Conservation (phyloP, 2,329 filamentous ascomycete species). For the Pseudogymnoascus sp. region DNA sequence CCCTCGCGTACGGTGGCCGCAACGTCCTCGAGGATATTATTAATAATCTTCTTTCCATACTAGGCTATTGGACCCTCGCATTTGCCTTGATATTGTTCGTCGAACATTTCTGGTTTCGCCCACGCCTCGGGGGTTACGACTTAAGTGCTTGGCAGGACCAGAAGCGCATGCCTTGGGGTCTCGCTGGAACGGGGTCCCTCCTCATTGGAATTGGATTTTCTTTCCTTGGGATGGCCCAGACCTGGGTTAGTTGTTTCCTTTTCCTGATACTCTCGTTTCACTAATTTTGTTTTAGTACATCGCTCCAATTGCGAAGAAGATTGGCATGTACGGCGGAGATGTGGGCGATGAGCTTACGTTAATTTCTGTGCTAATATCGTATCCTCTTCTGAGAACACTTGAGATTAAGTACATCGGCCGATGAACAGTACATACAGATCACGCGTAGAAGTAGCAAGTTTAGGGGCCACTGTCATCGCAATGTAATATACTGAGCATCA, state of each 20-base stretch:
- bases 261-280: not conserved
- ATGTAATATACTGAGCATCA: not conserved
- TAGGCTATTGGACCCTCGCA: slow-evolving; percentile 22
- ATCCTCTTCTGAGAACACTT: not conserved
- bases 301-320: not conserved
- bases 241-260: slow-evolving; percentile 14
- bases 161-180: slow-evolving; percentile 17
- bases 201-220: slow-evolving; percentile 15
- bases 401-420: slow-evolving; percentile 1
- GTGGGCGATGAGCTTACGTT: not conserved
- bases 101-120: slow-evolving; percentile 20
- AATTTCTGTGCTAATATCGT: not conserved
- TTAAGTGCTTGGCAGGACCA: slow-evolving; percentile 19
- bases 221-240: slow-evolving; percentile 20
- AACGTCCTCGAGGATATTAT: slow-evolving; percentile 18
- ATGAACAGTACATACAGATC: not conserved
- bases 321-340: not conserved
- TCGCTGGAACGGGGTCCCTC: slow-evolving; percentile 15
- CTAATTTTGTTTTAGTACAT: not conserved
- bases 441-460: too few relatives aligned
- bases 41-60: slow-evolving; percentile 17
- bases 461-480: not conserved
- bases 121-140: slow-evolving; percentile 17
- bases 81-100: slow-evolving; percentile 18
- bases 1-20: slow-evolving; percentile 18